Evolutionary conservation across 495 filamentous ascomycete genomes (phyloP), one percentile per base, ranked within the genome.

Genomic region (Xylaria bambusicola): DNA sequence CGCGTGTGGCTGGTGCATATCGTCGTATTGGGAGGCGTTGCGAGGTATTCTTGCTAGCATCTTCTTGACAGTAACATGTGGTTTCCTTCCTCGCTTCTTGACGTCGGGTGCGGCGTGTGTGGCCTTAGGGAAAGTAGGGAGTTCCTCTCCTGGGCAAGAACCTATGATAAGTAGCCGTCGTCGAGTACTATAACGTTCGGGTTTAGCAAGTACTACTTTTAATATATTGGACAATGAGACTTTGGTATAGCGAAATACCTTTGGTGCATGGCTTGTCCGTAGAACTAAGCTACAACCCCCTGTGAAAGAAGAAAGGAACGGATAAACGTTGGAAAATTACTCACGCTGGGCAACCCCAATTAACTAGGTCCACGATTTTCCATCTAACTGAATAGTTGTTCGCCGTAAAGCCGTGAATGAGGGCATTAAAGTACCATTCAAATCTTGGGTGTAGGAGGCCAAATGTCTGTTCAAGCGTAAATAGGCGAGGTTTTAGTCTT

Each of bases 401-500:
- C 1, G 79, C 71, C 2, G 86, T 82, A 46, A 96, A 86, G 24
- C 86, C 82, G 38, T 78, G 66, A 2, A 96, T 73, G 2, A 96
- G 65, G 0, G 78, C 73, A 24, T 82, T 75, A 56, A 94, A 88
- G 50, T 77, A 82, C 0, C 69, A 76, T 0, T 73, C 56, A 26
- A 81, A 77, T 2, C 82, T 70, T 1, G 77, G 64, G 27, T 84
- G 72, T 2, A 80, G 60, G 7, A 84, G 75, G 0, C 91, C 92
- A 45, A 82, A 85, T 0, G 93, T 96, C 60, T 97, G 89, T 62
- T 98, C 94, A 10, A 97, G 73, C 0, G 92, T 98, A 2, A 90
- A 83, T 0, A 96, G 58, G 0, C 92, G 79, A 0, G 93, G 91
- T 3, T 78, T 85, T 0, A 78, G 65, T 21, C 80, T 82, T 17